Conservation (phyloP, 306 rosid species). For the Cicer cuneatum region DNA sequence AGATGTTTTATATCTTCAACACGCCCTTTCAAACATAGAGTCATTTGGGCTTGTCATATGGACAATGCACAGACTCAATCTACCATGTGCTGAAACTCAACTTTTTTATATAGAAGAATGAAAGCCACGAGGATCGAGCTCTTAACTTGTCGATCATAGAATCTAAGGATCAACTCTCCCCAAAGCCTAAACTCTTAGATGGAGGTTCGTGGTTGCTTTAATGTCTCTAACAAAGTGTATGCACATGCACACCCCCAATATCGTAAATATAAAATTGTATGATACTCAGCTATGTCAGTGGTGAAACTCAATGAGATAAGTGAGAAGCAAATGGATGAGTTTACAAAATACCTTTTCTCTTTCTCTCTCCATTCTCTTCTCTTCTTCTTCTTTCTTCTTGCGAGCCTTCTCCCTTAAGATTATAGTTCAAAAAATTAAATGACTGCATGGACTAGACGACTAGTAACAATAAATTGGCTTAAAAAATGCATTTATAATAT, state of each 20-base stretch:
- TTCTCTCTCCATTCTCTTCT: conserved; percentile 81
- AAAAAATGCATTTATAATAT: conserved; percentile 27
- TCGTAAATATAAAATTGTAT: conserved; percentile 23
- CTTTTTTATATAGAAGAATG: not conserved
- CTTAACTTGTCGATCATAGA: not conserved
- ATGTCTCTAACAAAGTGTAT: conserved; percentile 16
- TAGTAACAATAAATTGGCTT: conserved; percentile 26
- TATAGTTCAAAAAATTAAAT: conserved; percentile 32
- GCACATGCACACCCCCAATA: conserved; percentile 2
- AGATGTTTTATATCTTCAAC: conserved; percentile 9
- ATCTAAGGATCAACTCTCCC: not conserved
- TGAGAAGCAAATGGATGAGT: conserved; percentile 38
- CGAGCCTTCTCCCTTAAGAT: conserved; percentile 90
- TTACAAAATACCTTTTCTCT: conserved; percentile 73
- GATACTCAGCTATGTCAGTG: not conserved
- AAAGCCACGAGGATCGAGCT: not conserved
- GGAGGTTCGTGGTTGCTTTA: not conserved
- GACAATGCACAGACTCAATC: not conserved
- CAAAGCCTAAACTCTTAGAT: conserved; percentile 8
- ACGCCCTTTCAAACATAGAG: not conserved
- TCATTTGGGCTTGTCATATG: not conserved
- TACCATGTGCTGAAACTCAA: not conserved
- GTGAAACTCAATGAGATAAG: conserved; percentile 19
- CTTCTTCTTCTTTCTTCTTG: conserved; percentile 99
- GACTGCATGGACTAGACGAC: conserved; percentile 18